Evolutionary conservation across 441 rosid species (phyloP).

Genomic region (California macrophylla): DNA sequence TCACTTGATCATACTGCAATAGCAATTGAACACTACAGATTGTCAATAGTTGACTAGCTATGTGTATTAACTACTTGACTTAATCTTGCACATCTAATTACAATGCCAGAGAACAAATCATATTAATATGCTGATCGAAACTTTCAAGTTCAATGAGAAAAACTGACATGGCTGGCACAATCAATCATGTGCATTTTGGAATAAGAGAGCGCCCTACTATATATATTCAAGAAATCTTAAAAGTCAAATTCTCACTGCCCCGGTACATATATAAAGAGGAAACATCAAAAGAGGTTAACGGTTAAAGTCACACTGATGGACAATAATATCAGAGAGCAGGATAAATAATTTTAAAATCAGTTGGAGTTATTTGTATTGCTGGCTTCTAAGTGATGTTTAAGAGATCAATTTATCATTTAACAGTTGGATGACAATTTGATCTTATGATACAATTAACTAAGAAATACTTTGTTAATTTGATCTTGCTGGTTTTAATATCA

Average conservation of each 20-base stretch:
- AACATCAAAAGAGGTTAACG: background rate
- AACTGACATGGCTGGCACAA: background rate
- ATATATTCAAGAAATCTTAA: background rate
- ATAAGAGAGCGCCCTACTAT: background rate
- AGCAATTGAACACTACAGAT: background rate
- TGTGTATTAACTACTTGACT: background rate
- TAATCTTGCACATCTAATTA: background rate
- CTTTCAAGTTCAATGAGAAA: background rate
- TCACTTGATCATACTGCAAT: background rate
- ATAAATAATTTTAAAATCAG: too few relatives aligned
- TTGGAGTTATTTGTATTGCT: background rate
- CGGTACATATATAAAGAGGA: too few relatives aligned
- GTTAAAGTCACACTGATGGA: background rate
- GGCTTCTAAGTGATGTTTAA: background rate
- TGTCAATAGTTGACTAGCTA: background rate
- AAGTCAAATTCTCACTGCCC: too few relatives aligned
- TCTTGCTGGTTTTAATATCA: too few relatives aligned
- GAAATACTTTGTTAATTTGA: background rate
- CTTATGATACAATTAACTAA: background rate
- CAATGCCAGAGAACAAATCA: background rate
- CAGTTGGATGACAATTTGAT: background rate
- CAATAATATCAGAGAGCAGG: background rate
- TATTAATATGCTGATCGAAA: background rate
- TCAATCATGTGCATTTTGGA: background rate
- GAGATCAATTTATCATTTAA: background rate